Evolutionary conservation across 495 filamentous ascomycete genomes (phyloP).

Genomic region (Extremus antarcticus): DNA sequence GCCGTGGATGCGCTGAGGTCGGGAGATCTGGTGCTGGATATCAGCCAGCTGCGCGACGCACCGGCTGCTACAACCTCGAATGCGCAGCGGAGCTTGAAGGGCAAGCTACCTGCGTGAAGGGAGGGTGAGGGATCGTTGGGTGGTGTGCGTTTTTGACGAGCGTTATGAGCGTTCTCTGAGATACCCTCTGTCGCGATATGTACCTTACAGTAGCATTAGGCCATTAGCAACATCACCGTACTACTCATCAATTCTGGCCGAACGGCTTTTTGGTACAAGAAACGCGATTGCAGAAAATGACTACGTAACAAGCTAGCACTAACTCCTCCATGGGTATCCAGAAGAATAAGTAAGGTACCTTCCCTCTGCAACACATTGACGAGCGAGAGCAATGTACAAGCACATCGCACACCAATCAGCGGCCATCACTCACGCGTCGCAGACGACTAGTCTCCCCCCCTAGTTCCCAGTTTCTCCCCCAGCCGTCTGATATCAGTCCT

Average conservation of each 20-base stretch:
- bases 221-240: neutral
- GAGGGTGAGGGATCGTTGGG: no score
- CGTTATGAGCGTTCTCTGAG: no score
- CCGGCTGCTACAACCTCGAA: neutral
- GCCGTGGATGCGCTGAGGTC: conserved; percentile 6
- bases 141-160: no score
- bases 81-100: neutral
- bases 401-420: neutral
- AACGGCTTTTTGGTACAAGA: no score
- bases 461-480: conserved; percentile 2
- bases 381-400: no score
- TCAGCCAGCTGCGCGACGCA: conserved; percentile 12
- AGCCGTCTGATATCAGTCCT: conserved; percentile 22
- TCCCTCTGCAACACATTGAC: no score
- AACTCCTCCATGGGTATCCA: neutral
- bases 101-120: neutral
- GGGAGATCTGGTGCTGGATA: conserved; percentile 7
- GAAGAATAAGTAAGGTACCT: neutral
- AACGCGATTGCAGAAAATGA: neutral
- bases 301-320: neutral
- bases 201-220: no score
- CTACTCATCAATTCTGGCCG: neutral
- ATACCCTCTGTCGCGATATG: neutral
- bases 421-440: neutral
- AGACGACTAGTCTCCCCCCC: neutral